Evolutionary conservation across 2,329 filamentous ascomycete species (phyloP).

Genomic region (Byssochlamys sp.): DNA sequence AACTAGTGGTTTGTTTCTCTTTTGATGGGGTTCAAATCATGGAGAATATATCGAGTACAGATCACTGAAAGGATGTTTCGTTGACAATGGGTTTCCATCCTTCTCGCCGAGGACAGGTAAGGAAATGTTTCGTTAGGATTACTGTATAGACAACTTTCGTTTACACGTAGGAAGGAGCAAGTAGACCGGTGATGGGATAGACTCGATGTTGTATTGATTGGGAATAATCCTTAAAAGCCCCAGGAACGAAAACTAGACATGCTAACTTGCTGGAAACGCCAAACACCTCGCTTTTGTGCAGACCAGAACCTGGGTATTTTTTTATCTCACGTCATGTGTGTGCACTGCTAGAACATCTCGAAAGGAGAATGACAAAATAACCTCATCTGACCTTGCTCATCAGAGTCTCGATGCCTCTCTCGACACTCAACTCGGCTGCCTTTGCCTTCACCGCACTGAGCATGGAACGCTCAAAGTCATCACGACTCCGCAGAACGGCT

Average conservation of each 20-base stretch:
- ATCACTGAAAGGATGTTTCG: no score
- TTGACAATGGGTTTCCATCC: no score
- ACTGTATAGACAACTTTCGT: no score
- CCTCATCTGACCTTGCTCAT: constrained; percentile 87
- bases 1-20: no score
- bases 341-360: not conserved
- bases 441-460: constrained; percentile 76
- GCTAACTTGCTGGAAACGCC: constrained; percentile 5
- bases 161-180: no score
- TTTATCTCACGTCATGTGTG: not conserved
- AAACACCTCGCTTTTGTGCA: constrained; percentile 12
- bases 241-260: not conserved
- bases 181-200: no score
- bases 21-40: no score
- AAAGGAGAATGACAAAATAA: constrained; percentile 26
- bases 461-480: constrained; percentile 90
- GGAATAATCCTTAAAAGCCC: not conserved
- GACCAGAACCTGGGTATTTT: not conserved
- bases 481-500: constrained; percentile 70
- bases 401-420: constrained; percentile 76
- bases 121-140: no score
- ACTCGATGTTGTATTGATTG: no score
- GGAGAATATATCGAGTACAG: no score
- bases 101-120: no score
- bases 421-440: constrained; percentile 75